Evolutionary conservation across 1,284 basidiomycete genomes (phyloP), one percentile per base, ranked within the genome.

Genomic region (Apiotrichum gamsii): DNA sequence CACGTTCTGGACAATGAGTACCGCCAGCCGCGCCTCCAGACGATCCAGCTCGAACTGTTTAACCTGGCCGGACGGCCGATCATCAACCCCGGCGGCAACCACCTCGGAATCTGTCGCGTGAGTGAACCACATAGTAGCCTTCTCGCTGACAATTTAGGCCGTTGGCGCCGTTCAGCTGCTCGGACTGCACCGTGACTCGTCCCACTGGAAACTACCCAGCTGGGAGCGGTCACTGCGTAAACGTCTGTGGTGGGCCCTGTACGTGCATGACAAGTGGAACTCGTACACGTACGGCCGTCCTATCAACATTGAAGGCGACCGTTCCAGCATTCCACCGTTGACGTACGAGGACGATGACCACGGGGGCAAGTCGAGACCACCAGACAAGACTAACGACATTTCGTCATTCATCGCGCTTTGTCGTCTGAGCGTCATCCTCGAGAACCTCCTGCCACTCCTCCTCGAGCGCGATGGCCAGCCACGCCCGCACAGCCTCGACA

Each of bases 161-260:
- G 43, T 60, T 6, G 56, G 56, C 1, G 50, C 52, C 1, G 40
- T 50, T 9, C 49, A 54, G 40, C 42, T 63, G 25, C 38, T 63
- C 3, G 61, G 59, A 2, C 46, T 63, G 9, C 54, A 63, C 32
- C 49, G 51, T 5, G 61, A 63, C 43, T 56, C 53, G 36, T 54
- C 57, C 15, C 32, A 39, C 0, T 61, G 59, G 59, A 51, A 49
- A 34, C 39, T 61, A 24, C 59, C 59, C 2, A 35, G 44, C 19
- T 61, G 59, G 59, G 59, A 61, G 36, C 45, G 54, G 3, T 43
- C 52, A 1, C 33, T 61, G 30, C 46, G 59, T 14, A 52, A 49
- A 18, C 48, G 59, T 5, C 40, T 61, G 2, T 61, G 59, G 59
- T 61, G 59, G 59, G 49, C 47, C 1, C 40, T 61, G 8, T 47